These are phyloP conservation scores for Phytopythium vexans DNA, from an alignment of 352 stramenopile species.

Conservation along the genomic window DNA sequence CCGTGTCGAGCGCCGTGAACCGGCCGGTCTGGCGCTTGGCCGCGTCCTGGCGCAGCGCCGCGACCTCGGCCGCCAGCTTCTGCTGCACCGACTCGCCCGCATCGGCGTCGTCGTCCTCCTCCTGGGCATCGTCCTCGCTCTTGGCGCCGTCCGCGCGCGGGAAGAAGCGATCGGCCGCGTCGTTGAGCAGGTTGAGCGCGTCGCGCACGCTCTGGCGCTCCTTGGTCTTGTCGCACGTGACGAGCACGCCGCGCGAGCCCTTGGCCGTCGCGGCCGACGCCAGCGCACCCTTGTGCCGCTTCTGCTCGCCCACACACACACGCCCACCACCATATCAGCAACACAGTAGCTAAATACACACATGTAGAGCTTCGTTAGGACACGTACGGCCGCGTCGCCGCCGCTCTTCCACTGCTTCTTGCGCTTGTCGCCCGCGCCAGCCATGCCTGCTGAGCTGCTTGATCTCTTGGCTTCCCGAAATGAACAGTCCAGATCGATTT, in stretches of 20 bases:
- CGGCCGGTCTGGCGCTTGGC: slow-evolving; percentile 60
- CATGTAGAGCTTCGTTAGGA: too few relatives aligned
- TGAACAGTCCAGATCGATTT: slow-evolving; percentile 1
- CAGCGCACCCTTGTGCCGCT: slow-evolving; percentile 59
- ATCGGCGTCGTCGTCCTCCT: slow-evolving; percentile 19
- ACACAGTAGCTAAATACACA: too few relatives aligned
- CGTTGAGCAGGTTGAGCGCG: slow-evolving; percentile 73
- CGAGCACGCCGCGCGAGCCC: slow-evolving; percentile 50
- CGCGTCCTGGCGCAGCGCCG: slow-evolving; percentile 46
- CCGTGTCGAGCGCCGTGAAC: slow-evolving; percentile 66
- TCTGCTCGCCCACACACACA: slow-evolving; percentile 21
- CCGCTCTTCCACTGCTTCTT: slow-evolving; percentile 56
- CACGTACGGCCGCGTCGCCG: slow-evolving; percentile 6
- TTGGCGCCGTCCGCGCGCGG: slow-evolving; percentile 14
- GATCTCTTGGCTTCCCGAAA: slow-evolving; percentile 4
- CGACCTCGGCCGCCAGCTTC: slow-evolving; percentile 68
- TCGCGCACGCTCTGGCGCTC: slow-evolving; percentile 71
- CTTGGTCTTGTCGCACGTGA: slow-evolving; percentile 78
- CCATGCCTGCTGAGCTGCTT: slow-evolving; percentile 12
- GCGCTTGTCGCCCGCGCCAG: slow-evolving; percentile 40
- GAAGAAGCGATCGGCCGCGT: slow-evolving; percentile 64
- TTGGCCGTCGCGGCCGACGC: slow-evolving; percentile 51
- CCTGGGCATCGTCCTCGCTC: slow-evolving; percentile 8
- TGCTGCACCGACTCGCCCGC: slow-evolving; percentile 48
- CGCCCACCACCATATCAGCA: background rate